phyloP scores from a whole-genome alignment of 305 asterid genomes.

The Galium porrigens region DNA sequence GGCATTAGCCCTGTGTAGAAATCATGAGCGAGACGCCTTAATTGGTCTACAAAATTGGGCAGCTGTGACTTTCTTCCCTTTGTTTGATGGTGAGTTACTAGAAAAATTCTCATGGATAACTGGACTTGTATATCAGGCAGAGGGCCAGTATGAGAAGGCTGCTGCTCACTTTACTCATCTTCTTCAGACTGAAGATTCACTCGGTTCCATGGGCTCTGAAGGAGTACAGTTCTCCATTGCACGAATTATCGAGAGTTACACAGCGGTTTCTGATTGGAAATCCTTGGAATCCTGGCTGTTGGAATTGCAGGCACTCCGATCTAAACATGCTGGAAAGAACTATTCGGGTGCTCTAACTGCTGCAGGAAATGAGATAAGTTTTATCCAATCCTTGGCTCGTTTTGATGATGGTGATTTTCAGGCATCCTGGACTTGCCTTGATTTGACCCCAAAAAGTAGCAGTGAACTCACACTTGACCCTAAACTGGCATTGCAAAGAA shows the following conservation, averaged over 20 bases:
- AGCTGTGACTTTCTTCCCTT: slow-evolving; percentile 47
- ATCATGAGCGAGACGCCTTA: slow-evolving; percentile 65
- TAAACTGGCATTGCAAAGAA: slow-evolving; percentile 85
- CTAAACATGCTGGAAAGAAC: slow-evolving; percentile 77
- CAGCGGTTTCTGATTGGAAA: slow-evolving; percentile 88
- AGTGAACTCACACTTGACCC: slow-evolving; percentile 83
- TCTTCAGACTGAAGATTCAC: slow-evolving; percentile 73
- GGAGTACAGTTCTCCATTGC: slow-evolving; percentile 81
- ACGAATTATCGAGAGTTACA: slow-evolving; percentile 68
- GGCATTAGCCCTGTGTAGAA: slow-evolving; percentile 71
- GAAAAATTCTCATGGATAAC: slow-evolving; percentile 73
- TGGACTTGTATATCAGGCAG: slow-evolving; percentile 80
- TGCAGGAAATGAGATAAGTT: slow-evolving; percentile 88
- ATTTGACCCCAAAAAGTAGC: slow-evolving; percentile 95
- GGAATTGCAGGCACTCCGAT: slow-evolving; percentile 84
- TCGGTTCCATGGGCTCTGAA: slow-evolving; percentile 74
- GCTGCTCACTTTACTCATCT: slow-evolving; percentile 81
- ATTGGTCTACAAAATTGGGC: slow-evolving; percentile 86
- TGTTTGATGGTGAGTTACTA: slow-evolving; percentile 39
- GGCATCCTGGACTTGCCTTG: slow-evolving; percentile 92
- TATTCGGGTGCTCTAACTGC: slow-evolving; percentile 86
- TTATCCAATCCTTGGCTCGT: slow-evolving; percentile 80
- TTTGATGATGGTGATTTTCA: slow-evolving; percentile 84
- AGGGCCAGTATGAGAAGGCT: slow-evolving; percentile 94
- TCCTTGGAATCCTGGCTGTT: slow-evolving; percentile 86